A percentile compares a stretch with the other conserved stretches of the same genome.
Evolutionary conservation across 805 yeast genomes (phyloP).

Genomic region (Saturnispora serradocipensis): DNA sequence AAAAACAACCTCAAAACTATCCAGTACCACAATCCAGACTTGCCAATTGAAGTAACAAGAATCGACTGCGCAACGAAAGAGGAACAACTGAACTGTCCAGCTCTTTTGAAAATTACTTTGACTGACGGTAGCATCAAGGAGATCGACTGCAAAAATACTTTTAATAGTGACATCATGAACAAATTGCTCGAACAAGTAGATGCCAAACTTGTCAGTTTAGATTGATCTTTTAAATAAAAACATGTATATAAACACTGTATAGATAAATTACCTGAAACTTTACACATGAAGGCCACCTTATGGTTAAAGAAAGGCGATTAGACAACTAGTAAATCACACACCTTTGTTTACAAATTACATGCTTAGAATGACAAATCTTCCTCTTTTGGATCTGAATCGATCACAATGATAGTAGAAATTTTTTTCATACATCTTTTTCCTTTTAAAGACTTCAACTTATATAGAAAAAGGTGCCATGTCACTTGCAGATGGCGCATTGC

Average conservation of each 20-base stretch:
- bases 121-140: slow-evolving; percentile 30
- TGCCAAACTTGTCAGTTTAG: slow-evolving; percentile 35
- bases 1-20: slow-evolving; percentile 62
- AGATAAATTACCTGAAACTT: background rate
- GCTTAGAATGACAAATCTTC: too few species aligned
- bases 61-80: slow-evolving; percentile 35
- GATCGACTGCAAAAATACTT: slow-evolving; percentile 46
- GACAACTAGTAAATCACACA: too few species aligned
- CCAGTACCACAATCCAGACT: slow-evolving; percentile 71
- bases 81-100: slow-evolving; percentile 37
- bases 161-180: slow-evolving; percentile 44
- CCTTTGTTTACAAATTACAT: too few species aligned
- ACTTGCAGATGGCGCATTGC: slow-evolving; percentile 7
- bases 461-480: slow-evolving; percentile 5
- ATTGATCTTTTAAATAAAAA: background rate
- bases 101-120: slow-evolving; percentile 34
- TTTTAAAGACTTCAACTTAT: background rate
- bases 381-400: background rate
- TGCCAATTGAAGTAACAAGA: slow-evolving; percentile 53
- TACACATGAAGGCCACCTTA: background rate
- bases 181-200: slow-evolving; percentile 43
- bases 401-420: background rate
- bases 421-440: background rate
- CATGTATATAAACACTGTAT: background rate
- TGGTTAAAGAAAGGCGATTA: background rate